Evolutionary conservation across 176 grass and related monocot species (phyloP), one percentile per base, ranked within the genome.

Genomic region (Raddia guianensis): DNA sequence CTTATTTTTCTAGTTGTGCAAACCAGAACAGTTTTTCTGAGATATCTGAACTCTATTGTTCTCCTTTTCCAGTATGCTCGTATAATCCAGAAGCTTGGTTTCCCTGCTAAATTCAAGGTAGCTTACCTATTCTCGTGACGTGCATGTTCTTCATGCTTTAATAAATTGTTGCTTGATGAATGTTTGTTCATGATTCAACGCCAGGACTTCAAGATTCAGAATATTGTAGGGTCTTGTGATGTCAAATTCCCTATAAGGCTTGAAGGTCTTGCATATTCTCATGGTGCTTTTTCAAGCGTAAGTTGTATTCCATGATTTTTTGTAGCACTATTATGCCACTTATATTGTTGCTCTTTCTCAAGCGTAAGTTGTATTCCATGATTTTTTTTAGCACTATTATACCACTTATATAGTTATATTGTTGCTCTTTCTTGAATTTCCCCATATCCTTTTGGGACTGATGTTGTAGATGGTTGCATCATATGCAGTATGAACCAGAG

Each of bases 41-140:
- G 27, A 43, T 13, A 53, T 81, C 50, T 46, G 52, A 81, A 70
- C 33, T 51, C 18, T 77, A 73, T 49, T 55, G 11, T 6, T 60
- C 68, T 52, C 46, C 82, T 70, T 21, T 74, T 84, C 37, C 73
- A 93, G 87, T 93, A 88, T 90, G 91, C 91, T 74, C 91, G 87
- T 32, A 90, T 93, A 66, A 93, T 93, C 33, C 91, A 93, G 72
- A 93, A 93, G 66, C 91, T 93, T 70, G 81, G 87, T 18, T 93
- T 93, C 72, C 91, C 87, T 42, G 91, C 91, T 63, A 93, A 88
- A 71, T 93, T 93, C 83, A 93, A 90, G 91, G 88, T 93, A 83
- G 67, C 20, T 71, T 62, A 20, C 3, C 68, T 2, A 63, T 76
- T 27, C 27, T 53, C 62, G 12, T 66, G 37, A 18, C 49, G 7